A percentile compares a stretch with the other conserved stretches of the same genome.
phyloP scores from a whole-genome alignment of 441 rosid genomes.

The Corymbia calophylla region DNA sequence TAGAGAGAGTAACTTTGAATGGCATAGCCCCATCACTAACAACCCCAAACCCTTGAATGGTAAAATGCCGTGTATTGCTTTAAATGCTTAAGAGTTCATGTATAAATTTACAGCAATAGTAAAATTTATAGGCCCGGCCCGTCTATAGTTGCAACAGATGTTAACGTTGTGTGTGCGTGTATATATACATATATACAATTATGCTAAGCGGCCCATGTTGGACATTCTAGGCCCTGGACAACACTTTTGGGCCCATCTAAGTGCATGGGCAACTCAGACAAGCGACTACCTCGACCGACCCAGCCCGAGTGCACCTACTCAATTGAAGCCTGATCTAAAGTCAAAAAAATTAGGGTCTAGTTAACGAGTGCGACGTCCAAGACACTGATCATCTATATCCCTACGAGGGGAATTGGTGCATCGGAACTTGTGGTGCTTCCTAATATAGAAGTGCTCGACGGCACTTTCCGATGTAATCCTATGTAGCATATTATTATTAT shows the following conservation, averaged over 20 bases:
- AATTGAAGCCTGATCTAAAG: neutral
- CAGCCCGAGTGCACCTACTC: neutral
- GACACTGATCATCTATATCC: neutral
- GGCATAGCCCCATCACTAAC: neutral
- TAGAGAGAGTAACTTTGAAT: neutral
- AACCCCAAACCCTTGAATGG: neutral
- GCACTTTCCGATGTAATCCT: neutral
- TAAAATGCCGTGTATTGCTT: neutral
- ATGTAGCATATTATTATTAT: neutral
- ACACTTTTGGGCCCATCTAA: neutral
- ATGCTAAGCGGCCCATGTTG: neutral
- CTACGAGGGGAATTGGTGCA: neutral
- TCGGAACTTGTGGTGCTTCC: neutral
- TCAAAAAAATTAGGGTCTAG: neutral
- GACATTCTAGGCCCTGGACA: neutral
- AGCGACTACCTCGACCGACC: neutral
- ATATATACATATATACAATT: neutral
- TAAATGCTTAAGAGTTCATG: neutral
- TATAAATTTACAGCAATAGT: neutral
- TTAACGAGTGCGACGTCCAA: neutral
- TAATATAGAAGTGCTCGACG: neutral
- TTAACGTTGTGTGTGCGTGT: neutral
- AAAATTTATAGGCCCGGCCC: neutral
- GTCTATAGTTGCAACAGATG: neutral
- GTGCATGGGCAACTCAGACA: neutral